Evolutionary conservation across 495 filamentous ascomycete species (phyloP), one percentile per base, ranked within the genome.

Genomic region (Penicilliopsis zonata): DNA sequence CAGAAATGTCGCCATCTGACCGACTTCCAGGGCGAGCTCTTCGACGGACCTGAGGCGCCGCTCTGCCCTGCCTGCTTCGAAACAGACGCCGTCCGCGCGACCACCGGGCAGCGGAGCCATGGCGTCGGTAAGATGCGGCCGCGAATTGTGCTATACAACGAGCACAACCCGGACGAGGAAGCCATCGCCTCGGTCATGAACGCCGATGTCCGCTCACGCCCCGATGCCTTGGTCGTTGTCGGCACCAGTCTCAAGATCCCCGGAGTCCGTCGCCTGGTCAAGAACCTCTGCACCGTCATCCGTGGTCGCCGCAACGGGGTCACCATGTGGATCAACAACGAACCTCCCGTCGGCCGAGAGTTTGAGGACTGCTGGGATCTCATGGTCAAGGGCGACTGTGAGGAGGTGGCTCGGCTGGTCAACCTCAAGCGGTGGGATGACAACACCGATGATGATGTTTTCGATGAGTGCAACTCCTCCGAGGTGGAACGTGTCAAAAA

Each of bases 181-280:
- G 87, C 90, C 13, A 98, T 98, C 49, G 87, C 90, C 9, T 78
- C 84, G 5, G 84, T 93, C 9, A 81, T 87, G 38, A 75, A 70
- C 28, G 74, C 84, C 2, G 90, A 98, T 51, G 58, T 96, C 14
- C 77, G 82, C 31, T 74, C 76, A 18, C 70, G 86, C 21, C 90
- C 90, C 0, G 92, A 95, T 44, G 86, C 86, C 5, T 63, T 98
- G 15, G 75, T 98, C 34, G 92, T 98, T 17, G 92, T 92, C 10
- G 90, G 90, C 18, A 98, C 90, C 5, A 95, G 81, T 33, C 55
- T 98, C 38, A 95, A 95, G 45, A 86, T 98, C 30, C 88, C 87
- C 3, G 90, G 90, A 6, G 82, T 94, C 17, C 74, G 82, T 37
- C 72, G 86, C 22, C 76, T 98, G 30, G 87, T 88, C 30, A 77